phyloP scores from a whole-genome alignment of 2,329 filamentous ascomycete genomes.

The Pyrenochaeta sp. region DNA sequence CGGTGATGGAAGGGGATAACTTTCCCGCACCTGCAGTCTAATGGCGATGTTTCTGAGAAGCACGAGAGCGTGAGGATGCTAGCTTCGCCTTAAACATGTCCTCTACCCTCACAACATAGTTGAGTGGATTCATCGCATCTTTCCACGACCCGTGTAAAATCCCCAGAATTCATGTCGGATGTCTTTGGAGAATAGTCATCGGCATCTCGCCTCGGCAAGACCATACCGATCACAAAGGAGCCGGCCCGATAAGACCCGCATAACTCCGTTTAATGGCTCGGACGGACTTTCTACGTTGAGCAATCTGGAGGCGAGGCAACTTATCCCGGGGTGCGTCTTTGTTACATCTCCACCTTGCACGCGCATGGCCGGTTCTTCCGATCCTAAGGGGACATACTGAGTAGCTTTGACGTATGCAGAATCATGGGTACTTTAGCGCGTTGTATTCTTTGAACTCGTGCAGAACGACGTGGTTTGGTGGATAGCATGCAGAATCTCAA shows the following conservation, averaged over 20 bases:
- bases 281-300: background rate
- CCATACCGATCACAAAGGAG: background rate
- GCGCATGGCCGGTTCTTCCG: background rate
- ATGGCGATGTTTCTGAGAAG: background rate
- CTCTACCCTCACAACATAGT: no score
- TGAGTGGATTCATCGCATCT: no score
- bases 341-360: background rate
- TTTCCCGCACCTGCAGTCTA: background rate
- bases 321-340: background rate
- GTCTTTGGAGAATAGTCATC: background rate
- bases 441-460: no score
- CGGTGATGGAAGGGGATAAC: background rate
- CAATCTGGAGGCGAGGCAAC: background rate
- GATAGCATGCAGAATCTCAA: no score
- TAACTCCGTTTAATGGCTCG: background rate
- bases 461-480: no score
- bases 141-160: no score
- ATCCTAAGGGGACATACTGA: slow-evolving; percentile 18
- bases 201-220: background rate
- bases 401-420: no score
- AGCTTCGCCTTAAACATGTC: no score
- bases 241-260: background rate
- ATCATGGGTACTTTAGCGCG: no score
- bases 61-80: no score
- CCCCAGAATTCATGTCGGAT: no score